Base-by-base conservation (phyloP, 164 flowering plant genomes). In the Hamamelis virginiana region DNA sequence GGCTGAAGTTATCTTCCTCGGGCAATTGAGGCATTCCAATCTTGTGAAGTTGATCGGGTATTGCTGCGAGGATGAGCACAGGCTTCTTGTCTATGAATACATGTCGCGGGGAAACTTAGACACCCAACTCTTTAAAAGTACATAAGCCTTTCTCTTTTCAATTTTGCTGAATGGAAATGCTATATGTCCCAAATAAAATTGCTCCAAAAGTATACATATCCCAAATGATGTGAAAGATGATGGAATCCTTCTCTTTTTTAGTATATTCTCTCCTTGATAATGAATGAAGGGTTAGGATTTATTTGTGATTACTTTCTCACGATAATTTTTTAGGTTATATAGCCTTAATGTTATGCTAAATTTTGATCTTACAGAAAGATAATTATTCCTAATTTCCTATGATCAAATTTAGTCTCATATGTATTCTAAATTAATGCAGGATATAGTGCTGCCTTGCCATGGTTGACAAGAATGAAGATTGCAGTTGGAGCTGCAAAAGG, bases 401-500 rank as follows among this genome's bases (percentile, higher is more conserved):
- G 6, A 33, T 33, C 41, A 2, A 33, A 33, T 33, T 33, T 33
- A 33, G 41, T 33, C 6, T 2, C 41, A 4, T 57, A 16, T 28
- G 8, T 58, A 9, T 60, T 72, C 6, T 70, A 25, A 27, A n/a
- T 68, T 18, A 1, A 52, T 78, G 75, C 90, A 93, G 97, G 84
- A 27, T 84, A 75, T 70, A 74, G 83, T 8, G 81, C 80, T 64
- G 63, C 85, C 8, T 64, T 94, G 76, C 85, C 98, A 52, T 94
- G 98, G 98, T 68, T 80, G 56, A 86, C 87, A 25, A 88, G 98
- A 56, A 69, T 94, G 61, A 92, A 90, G 71, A 89, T 94, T 26
- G 93, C 93, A 23, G 50, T 88, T 18, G 97, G 89, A 60, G 94
- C 98, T 1, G 98, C 98, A 3, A 91, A 89, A 74, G 94, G 98